Conservation (phyloP, 176 grass and related monocot species). For the Elaeis guineensis region DNA sequence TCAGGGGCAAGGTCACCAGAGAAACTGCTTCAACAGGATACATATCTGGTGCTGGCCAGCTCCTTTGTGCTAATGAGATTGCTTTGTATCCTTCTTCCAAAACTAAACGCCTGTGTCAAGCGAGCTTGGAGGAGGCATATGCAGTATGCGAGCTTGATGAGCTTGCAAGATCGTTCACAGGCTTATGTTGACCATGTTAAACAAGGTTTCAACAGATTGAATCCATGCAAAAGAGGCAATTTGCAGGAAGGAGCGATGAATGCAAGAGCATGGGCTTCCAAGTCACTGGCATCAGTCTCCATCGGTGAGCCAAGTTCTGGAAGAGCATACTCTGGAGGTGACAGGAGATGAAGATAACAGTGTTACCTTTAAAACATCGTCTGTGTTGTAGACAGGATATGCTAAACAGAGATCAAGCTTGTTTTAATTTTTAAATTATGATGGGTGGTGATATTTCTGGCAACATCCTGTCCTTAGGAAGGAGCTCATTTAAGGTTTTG, state of each 20-base stretch:
- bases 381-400: too few relatives aligned
- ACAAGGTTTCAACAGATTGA: constrained; percentile 40
- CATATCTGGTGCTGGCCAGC: constrained; percentile 64
- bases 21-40: constrained; percentile 92
- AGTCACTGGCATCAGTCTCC: constrained; percentile 83
- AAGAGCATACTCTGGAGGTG: constrained; percentile 42
- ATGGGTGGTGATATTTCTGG: constrained; percentile 37
- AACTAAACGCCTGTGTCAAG: constrained; percentile 37
- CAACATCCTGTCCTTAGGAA: constrained; percentile 42
- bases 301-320: constrained; percentile 71
- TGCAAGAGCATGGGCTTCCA: constrained; percentile 66
- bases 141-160: constrained; percentile 44
- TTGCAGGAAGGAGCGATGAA: constrained; percentile 72
- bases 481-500: constrained; percentile 1
- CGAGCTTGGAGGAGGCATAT: constrained; percentile 61
- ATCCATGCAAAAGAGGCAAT: constrained; percentile 75
- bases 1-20: constrained; percentile 91
- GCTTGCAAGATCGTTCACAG: constrained; percentile 50
- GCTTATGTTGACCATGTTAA: constrained; percentile 57
- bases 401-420: too few relatives aligned
- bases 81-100: constrained; percentile 56
- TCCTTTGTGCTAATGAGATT: constrained; percentile 64
- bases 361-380: background rate
- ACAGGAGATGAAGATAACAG: constrained; percentile 54
- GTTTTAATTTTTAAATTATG: constrained; percentile 24